Evolutionary conservation across 78 protist genomes (phyloP), one percentile per base, ranked within the genome.

Genomic region (Pigoraptor vietnamica): DNA sequence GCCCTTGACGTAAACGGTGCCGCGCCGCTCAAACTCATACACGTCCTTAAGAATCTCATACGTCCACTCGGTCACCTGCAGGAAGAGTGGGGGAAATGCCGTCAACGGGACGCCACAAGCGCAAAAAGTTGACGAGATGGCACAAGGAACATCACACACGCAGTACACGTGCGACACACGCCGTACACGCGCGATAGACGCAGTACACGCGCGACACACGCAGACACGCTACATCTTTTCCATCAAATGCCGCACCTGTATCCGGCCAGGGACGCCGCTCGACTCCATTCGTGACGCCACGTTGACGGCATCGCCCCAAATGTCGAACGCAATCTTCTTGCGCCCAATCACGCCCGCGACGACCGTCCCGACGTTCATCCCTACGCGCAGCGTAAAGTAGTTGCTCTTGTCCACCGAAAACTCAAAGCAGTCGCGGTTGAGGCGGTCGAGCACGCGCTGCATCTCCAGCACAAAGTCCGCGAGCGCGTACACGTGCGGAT

Each of bases 241-340:
- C n/a, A n/a, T n/a, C n/a, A n/a, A n/a, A n/a, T n/a, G n/a, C n/a
- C n/a, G n/a, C n/a, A 93, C 95, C 48, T 93, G 32, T 21, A 79
- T 79, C 35, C 32, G 21, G 35, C 84, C 84, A 2, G 88, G 88
- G 19, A 21, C 88, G 23, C 88, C 88, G 23, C 25, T 83, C 23
- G 34, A 91, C 86, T 95, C 96, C 98, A 97, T 97, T 32, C 98
- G 79, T 1, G 95, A 86, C 40, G 98, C 97, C 24, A 92, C 91
- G 92, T 97, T 97, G 39, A 95, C 96, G n/a, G 97, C 92, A 86
- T 97, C 97, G 84, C 98, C 97, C 96, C 95, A 94, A 21, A 97
- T 55, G 90, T 95, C 97, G 89, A 93, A 97, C 37, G 92, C 93
- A 83, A 94, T 86, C 67, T 95, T 94, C 35, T 81, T 24, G 23